Evolutionary conservation across 2,329 filamentous ascomycete species (phyloP), one percentile per base, ranked within the genome.

Genomic region (Aspergillus sp.): DNA sequence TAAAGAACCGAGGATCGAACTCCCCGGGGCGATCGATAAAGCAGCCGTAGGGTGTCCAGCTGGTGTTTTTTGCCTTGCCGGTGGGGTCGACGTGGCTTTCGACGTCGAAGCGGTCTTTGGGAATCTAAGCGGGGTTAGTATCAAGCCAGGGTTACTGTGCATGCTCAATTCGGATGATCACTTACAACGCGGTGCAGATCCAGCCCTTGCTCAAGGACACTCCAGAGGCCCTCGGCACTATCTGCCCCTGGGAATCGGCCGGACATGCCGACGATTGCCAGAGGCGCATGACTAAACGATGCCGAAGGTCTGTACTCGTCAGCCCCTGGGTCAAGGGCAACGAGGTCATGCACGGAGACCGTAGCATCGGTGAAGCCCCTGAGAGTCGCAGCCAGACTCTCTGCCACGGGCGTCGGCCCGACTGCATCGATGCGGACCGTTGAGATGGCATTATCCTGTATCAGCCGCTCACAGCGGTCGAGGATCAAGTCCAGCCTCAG

Each of bases 1-100:
- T 74, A 67, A 81, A 81, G 59, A 80, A 77, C 0, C 65, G 63
- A 2, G 72, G 60, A 63, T 81, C 78, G 56, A 81, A 80, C 0
- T 69, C 23, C 0, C 72, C 77, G 0, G 78, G 74, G 3, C 72
- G 49, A 7, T 77, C 68, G 17, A 80, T 68, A 28, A 74, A 80
- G 51, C 72, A 76, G 1, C 78, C 77, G 52, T 73, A 77, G 7
- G 60, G 66, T 0, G 71, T 74, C 4, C 47, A 57, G 30, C 58
- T 77, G 0, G 68, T 71, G 54, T 78, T 78, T 22, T 69, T 68
- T 2, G 43, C 60, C 48, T 74, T 73, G 0, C 73, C 74, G 0
- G 68, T 70, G 1, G 73, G 64, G 58, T 80, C 74, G 30, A 56
- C 68, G 50, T 80, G 75, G 0, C 68, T 66, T 3, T 73, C 59